Evolutionary conservation across 2,329 filamentous ascomycete genomes (phyloP), one percentile per base, ranked within the genome.

Genomic region (Pestalotiopsis sp.): DNA sequence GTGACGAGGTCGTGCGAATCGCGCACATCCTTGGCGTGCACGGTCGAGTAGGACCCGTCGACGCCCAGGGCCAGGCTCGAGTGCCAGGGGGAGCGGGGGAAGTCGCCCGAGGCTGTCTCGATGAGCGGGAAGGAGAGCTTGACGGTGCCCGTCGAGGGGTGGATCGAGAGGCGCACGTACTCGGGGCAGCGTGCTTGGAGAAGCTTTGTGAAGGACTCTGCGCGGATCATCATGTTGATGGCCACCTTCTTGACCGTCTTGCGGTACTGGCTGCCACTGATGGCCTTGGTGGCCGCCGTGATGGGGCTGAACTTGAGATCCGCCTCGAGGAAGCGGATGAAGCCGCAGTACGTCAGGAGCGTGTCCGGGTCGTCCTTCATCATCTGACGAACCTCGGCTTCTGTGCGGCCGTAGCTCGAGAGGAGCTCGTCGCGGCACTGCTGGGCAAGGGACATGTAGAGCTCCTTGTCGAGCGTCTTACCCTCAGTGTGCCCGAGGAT

Each of bases 151-250:
- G 41, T 45, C 41, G 41, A 45, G 17, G 41, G 41, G 17, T 45
- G 41, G 41, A 45, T 45, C 13, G 41, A 45, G 17, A 45, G 41
- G 1, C 41, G 41, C 13, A 45, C 41, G 4, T 45, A 17, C 13
- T 45, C 41, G 4, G 41, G 41, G 41, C 41, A 45, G 4, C 17
- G 41, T 11, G 77, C 75, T 11, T 72, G 73, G n/a, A 45, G 4
- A 13, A 45, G 41, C 41, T 13, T 17, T 4, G 41, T 17, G 17
- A 14, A 45, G 13, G 41, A 13, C 41, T 45, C 41, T 2, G 13
- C 41, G 17, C 41, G 41, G 41, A 17, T 45, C 13, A 45, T 45
- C 41, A 45, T 45, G 41, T 45, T 17, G 13, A 4, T 45, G 3
- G 41, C 41, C 4, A 17, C 17, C 41, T 45, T 13, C 12, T 45